A percentile compares a stretch with the other conserved stretches of the same genome.
phyloP scores from a whole-genome alignment of 306 rosid genomes.

The Lotus japonicus region DNA sequence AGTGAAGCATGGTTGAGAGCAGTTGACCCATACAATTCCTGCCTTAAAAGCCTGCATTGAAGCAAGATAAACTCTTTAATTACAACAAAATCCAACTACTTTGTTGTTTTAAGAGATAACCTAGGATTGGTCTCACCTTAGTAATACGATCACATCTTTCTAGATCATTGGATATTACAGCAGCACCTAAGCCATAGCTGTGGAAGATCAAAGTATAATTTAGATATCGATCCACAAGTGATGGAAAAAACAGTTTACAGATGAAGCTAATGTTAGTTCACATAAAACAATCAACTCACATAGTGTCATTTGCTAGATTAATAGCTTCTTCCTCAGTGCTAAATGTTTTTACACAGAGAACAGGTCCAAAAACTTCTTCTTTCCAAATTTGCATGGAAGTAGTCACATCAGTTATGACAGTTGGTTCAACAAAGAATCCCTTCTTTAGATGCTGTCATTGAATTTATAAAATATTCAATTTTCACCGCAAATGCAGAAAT shows the following conservation, averaged over 20 bases:
- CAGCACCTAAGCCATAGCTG: constrained; percentile 87
- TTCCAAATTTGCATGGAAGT: constrained; percentile 95
- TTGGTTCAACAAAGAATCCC: constrained; percentile 81
- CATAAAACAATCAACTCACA: constrained; percentile 43
- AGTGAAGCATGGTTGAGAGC: constrained; percentile 95
- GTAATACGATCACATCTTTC: constrained; percentile 88
- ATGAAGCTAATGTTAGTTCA: neutral
- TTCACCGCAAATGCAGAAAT: neutral
- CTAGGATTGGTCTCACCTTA: constrained; percentile 50
- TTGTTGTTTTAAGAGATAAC: constrained; percentile 1
- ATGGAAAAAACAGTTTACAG: neutral
- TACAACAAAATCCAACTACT: neutral
- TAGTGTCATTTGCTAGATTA: constrained; percentile 76
- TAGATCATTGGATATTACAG: constrained; percentile 85
- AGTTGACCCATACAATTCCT: constrained; percentile 91
- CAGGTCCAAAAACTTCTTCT: constrained; percentile 97
- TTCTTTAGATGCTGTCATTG: constrained; percentile 76
- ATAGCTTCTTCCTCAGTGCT: constrained; percentile 89
- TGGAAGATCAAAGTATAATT: constrained; percentile 23
- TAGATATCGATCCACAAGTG: constrained; percentile 10
- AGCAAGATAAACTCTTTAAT: constrained; percentile 6
- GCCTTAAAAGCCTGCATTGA: constrained; percentile 68
- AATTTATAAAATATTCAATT: neutral
- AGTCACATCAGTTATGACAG: constrained; percentile 69
- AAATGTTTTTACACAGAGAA: constrained; percentile 88